A percentile compares a stretch with the other conserved stretches of the same genome.
phyloP scores from a whole-genome alignment of 805 yeast genomes.

The Ogataea trehalophila region DNA sequence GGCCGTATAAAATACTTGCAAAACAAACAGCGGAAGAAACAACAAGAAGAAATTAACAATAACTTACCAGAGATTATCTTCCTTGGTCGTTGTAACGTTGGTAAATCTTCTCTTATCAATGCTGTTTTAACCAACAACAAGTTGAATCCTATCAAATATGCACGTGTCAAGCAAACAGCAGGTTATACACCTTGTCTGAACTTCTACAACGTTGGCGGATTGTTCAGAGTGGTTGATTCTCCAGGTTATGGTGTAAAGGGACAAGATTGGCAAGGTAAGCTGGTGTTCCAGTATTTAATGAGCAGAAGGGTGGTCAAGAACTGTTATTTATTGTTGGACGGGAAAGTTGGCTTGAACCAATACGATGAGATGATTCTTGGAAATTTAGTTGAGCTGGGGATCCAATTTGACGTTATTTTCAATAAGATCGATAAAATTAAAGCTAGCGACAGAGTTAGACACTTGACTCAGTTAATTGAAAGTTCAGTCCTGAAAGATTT shows the following conservation, averaged over 20 bases:
- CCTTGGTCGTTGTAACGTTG: conserved; percentile 81
- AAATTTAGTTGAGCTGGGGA: conserved; percentile 47
- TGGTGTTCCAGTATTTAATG: conserved; percentile 58
- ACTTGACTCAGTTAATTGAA: conserved; percentile 35
- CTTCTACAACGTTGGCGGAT: conserved; percentile 61
- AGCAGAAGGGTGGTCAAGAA: conserved; percentile 49
- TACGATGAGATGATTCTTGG: conserved; percentile 53
- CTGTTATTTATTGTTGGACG: conserved; percentile 59
- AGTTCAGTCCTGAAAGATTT: conserved; percentile 37
- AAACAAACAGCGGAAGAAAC: conserved; percentile 18
- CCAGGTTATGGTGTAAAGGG: conserved; percentile 90
- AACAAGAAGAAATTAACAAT: conserved; percentile 10
- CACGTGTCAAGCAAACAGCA: conserved; percentile 34
- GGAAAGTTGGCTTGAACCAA: conserved; percentile 52
- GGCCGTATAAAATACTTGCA: conserved; percentile 24
- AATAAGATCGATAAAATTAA: conserved; percentile 67
- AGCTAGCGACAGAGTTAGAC: conserved; percentile 26
- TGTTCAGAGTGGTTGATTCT: conserved; percentile 67
- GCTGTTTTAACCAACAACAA: conserved; percentile 42
- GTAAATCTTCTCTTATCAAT: conserved; percentile 76
- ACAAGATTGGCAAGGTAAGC: conserved; percentile 58
- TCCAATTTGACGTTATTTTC: conserved; percentile 68
- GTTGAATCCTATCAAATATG: conserved; percentile 33
- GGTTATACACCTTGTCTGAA: conserved; percentile 59
- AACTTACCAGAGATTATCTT: conserved; percentile 70